Evolutionary conservation across 768 basidiomycete genomes (phyloP).

Genomic region (Guyanaporus albipodus): DNA sequence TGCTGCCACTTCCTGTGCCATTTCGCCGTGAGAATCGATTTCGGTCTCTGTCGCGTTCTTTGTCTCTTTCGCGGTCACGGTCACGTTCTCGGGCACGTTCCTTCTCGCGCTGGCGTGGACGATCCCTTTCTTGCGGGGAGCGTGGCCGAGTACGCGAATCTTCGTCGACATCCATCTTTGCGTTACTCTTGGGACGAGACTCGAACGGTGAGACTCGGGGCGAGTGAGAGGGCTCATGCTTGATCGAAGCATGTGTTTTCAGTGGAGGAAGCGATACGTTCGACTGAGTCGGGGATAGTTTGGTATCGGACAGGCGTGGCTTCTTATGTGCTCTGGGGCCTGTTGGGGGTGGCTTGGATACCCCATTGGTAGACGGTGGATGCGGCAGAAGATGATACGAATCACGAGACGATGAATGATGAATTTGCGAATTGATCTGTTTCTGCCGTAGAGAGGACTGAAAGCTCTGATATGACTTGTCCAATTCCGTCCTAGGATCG

Average conservation of each 20-base stretch:
- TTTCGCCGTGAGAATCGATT: constrained; percentile 40
- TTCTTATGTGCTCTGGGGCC: constrained; percentile 81
- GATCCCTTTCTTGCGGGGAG: constrained; percentile 41
- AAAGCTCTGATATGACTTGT: constrained; percentile 70
- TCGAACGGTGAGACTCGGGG: constrained; percentile 29
- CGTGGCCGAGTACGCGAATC: constrained; percentile 43
- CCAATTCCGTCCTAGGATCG: constrained; percentile 61
- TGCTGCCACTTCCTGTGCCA: constrained; percentile 39
- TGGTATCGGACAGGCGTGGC: constrained; percentile 61
- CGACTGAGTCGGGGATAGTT: constrained; percentile 33
- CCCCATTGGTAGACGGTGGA: constrained; percentile 30
- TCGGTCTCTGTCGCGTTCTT: constrained; percentile 37
- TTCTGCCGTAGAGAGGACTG: constrained; percentile 43
- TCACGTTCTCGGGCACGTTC: constrained; percentile 36
- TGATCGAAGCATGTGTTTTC: constrained; percentile 18
- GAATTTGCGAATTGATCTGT: constrained; percentile 23
- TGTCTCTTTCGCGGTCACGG: constrained; percentile 33
- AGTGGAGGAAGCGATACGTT: constrained; percentile 27
- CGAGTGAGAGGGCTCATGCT: constrained; percentile 29
- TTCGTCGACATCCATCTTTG: constrained; percentile 58
- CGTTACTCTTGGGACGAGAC: constrained; percentile 23
- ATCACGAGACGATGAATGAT: constrained; percentile 42
- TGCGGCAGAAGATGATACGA: constrained; percentile 38
- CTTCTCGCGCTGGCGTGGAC: constrained; percentile 36
- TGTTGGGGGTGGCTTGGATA: constrained; percentile 61